Percentiles rank a stretch among this genome's conserved stretches.
These are phyloP conservation scores for Larix sibirica DNA, from an alignment of 83 land plant genomes.

Conservation along the genomic window DNA sequence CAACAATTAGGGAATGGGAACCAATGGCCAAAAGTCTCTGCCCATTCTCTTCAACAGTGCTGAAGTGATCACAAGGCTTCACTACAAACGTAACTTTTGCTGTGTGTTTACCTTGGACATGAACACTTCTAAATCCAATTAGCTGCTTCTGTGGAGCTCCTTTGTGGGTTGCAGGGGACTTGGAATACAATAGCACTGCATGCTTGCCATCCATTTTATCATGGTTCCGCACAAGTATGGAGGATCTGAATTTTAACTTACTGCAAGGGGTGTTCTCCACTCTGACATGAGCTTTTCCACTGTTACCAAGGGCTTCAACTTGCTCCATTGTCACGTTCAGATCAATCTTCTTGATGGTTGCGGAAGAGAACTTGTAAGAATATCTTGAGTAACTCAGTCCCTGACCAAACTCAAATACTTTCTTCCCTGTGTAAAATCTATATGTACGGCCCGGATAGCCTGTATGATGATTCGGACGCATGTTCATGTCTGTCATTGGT, in stretches of 20 bases:
- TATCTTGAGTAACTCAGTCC: slow-evolving; percentile 84
- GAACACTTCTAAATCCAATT: slow-evolving; percentile 65
- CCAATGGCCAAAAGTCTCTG: slow-evolving; percentile 49
- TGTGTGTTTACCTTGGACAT: slow-evolving; percentile 34
- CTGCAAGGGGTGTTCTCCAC: slow-evolving; percentile 25
- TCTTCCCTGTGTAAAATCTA: slow-evolving; percentile 72
- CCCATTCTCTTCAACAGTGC: slow-evolving; percentile 48
- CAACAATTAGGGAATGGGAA: background rate
- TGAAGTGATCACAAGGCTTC: slow-evolving; percentile 61
- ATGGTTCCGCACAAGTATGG: slow-evolving; percentile 50
- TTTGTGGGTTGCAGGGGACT: slow-evolving; percentile 14
- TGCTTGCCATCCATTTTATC: slow-evolving; percentile 72
- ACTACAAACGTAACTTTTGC: slow-evolving; percentile 34
- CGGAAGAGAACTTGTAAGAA: slow-evolving; percentile 36
- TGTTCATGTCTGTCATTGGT: slow-evolving; percentile 92
- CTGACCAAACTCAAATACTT: slow-evolving; percentile 78
- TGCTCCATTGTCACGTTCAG: background rate
- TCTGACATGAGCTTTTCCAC: background rate
- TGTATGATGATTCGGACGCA: slow-evolving; percentile 63
- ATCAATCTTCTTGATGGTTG: slow-evolving; percentile 15
- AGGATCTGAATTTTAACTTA: slow-evolving; percentile 28
- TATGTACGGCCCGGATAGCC: slow-evolving; percentile 94
- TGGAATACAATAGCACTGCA: slow-evolving; percentile 65
- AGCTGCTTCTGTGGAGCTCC: slow-evolving; percentile 65
- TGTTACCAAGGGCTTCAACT: background rate